These are phyloP conservation scores for Paspalum notatum DNA, from an alignment of 176 grass and related monocot genomes.

Conservation along the genomic window DNA sequence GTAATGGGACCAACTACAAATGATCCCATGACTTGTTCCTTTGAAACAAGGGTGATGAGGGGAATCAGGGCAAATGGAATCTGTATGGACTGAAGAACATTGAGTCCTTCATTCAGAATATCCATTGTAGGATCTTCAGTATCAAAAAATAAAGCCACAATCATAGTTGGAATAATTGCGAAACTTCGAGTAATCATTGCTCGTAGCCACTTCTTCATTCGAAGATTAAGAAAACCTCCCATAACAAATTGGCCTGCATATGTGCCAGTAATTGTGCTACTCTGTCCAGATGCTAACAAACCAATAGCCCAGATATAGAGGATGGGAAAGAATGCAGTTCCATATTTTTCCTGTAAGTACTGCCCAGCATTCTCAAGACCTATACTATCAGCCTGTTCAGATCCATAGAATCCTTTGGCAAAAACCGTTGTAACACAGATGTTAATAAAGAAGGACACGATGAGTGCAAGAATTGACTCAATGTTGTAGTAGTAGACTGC, in stretches of 20 bases:
- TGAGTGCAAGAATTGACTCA: conserved; percentile 77
- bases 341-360: conserved; percentile 92
- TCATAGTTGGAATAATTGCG: conserved; percentile 90
- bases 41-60: conserved; percentile 88
- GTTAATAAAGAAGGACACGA: conserved; percentile 88
- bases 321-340: conserved; percentile 69
- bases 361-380: conserved; percentile 94
- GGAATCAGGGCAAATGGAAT: conserved; percentile 98
- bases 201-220: conserved; percentile 90
- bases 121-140: conserved; percentile 94
- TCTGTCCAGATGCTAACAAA: conserved; percentile 89
- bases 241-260: conserved; percentile 95
- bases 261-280: conserved; percentile 90
- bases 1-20: conserved; percentile 82
- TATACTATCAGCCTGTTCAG: conserved; percentile 63
- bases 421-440: conserved; percentile 88
- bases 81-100: conserved; percentile 96
- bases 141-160: conserved; percentile 89
- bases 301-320: conserved; percentile 96
- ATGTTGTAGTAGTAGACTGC: conserved; percentile 92
- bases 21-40: conserved; percentile 86
- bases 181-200: conserved; percentile 86
- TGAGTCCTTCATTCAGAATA: conserved; percentile 84
- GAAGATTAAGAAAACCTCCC: conserved; percentile 95
- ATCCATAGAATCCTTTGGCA: conserved; percentile 88